Percentiles rank a stretch among this genome's conserved stretches.
phyloP scores from a whole-genome alignment of 192 early-diverging fungal species.

The Martensiomyces pterosporus region DNA sequence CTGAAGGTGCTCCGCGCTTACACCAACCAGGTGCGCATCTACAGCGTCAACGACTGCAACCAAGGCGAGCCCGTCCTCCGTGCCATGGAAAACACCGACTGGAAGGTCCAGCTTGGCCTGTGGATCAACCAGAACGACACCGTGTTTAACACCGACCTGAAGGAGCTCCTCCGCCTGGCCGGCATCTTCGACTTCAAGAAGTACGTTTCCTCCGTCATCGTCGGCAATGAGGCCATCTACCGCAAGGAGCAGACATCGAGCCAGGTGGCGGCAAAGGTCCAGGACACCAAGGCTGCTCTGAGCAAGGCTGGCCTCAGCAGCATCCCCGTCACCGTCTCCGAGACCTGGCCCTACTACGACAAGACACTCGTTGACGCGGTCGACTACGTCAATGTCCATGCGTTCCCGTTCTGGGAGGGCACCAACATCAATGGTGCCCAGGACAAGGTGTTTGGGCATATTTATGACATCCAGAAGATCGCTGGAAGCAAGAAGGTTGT shows the following conservation, averaged over 20 bases:
- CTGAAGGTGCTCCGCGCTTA: conserved; percentile 53
- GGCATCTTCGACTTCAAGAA: conserved; percentile 41
- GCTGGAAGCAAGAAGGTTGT: conserved; percentile 53
- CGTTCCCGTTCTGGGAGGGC: conserved; percentile 68
- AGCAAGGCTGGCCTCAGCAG: conserved; percentile 28
- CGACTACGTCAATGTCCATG: conserved; percentile 60
- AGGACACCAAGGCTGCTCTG: conserved; percentile 43
- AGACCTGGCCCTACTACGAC: conserved; percentile 50
- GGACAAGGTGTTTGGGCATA: conserved; percentile 54
- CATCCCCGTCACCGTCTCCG: conserved; percentile 41
- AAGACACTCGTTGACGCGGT: conserved; percentile 49
- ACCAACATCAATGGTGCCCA: conserved; percentile 43
- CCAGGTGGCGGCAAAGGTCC: conserved; percentile 49
- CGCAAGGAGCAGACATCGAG: conserved; percentile 51
- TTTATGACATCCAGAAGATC: conserved; percentile 40
- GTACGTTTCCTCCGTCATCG: conserved; percentile 54
- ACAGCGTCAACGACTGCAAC: conserved; percentile 62
- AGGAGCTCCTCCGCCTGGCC: conserved; percentile 40
- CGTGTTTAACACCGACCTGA: conserved; percentile 37
- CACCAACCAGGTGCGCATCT: conserved; percentile 59
- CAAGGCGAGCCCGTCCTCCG: conserved; percentile 57
- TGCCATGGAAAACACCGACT: conserved; percentile 58
- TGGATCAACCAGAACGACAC: conserved; percentile 58
- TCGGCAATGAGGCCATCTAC: conserved; percentile 63
- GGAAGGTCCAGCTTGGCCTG: conserved; percentile 58